These are phyloP conservation scores for Papiliotrema fonsecae DNA, from an alignment of 1,284 basidiomycete genomes.

Conservation along the genomic window DNA sequence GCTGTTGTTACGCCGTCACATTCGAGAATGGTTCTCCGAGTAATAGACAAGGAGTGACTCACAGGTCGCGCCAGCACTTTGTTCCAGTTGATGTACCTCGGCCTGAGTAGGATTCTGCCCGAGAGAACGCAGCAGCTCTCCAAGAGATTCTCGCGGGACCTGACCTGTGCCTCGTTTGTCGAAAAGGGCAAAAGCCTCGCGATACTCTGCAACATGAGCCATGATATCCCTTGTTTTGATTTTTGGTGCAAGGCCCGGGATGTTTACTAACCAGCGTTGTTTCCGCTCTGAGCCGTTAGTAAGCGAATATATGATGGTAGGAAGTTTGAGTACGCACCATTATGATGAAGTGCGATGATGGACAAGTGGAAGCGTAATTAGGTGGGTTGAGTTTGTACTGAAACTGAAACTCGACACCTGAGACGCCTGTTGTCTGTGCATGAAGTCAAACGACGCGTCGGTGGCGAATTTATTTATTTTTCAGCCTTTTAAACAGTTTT, in stretches of 20 bases:
- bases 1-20: neutral
- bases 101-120: conserved; percentile 99
- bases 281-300: conserved; percentile 17
- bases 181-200: conserved; percentile 95
- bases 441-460: neutral
- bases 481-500: neutral
- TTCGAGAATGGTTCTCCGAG: neutral
- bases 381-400: neutral
- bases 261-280: conserved; percentile 25
- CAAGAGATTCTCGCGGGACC: conserved; percentile 80
- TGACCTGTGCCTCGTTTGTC: conserved; percentile 93
- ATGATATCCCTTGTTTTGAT: neutral
- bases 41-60: too few species aligned
- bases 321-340: conserved; percentile 12
- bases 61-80: conserved; percentile 52
- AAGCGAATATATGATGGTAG: neutral
- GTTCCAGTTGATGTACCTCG: conserved; percentile 80
- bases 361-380: neutral
- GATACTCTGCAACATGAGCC: conserved; percentile 61
- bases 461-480: neutral
- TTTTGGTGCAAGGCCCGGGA: neutral
- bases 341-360: conserved; percentile 1
- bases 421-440: neutral
- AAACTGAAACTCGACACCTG: neutral
- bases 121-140: conserved; percentile 89